Conservation (phyloP, 352 stramenopile genomes). For the Blastocystis sp. region DNA sequence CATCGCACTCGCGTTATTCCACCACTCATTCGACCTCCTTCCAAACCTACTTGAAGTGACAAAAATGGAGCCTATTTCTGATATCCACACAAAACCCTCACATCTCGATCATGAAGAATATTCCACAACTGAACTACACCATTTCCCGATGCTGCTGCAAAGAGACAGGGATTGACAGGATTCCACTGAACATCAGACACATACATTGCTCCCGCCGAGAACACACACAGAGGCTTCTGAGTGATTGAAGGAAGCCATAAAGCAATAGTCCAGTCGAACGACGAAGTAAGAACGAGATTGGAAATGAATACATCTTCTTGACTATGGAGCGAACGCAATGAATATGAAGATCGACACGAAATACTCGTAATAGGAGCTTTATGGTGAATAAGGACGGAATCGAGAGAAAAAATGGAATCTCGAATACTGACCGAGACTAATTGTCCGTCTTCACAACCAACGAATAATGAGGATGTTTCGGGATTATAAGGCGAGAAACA, state of each 20-base stretch:
- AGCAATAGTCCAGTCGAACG: slow-evolving; percentile 4
- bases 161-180: neutral
- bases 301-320: neutral
- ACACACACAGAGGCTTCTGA: neutral
- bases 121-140: slow-evolving; percentile 31
- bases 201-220: neutral
- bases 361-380: neutral
- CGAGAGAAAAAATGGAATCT: slow-evolving; percentile 5
- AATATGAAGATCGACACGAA: neutral
- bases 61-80: neutral
- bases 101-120: neutral
- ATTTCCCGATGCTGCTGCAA: neutral
- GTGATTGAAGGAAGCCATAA: neutral
- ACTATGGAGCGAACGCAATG: neutral
- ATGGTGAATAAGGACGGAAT: neutral
- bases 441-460: slow-evolving; percentile 41
- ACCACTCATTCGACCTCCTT: neutral
- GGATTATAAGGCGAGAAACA: neutral
- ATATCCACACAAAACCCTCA: neutral
- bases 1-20: neutral
- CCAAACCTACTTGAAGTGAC: neutral
- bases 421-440: neutral
- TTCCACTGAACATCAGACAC: neutral
- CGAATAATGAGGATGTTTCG: neutral
- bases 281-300: neutral